Percentiles rank a stretch among this genome's conserved stretches.
phyloP scores from a whole-genome alignment of 2,329 filamentous ascomycete genomes.

The Chaetomium globosum region DNA sequence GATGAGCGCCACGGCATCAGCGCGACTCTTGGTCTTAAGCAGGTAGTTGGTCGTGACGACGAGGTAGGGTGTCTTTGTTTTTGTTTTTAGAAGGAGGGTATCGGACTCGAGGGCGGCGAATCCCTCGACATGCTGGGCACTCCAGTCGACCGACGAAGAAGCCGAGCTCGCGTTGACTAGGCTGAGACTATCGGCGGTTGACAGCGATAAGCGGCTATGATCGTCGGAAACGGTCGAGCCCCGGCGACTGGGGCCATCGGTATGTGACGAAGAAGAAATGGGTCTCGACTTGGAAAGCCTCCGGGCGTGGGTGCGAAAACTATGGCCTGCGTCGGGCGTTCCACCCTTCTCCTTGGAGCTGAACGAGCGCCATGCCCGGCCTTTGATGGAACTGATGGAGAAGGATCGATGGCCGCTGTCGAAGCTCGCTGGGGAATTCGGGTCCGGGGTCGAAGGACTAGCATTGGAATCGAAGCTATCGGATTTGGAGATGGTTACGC shows the following conservation, averaged over 20 bases:
- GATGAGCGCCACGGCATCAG: constrained; percentile 53
- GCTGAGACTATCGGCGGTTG: constrained; percentile 38
- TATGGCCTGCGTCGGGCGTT: constrained; percentile 20
- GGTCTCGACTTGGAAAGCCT: constrained; percentile 36
- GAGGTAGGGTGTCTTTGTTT: constrained; percentile 55
- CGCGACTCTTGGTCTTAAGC: constrained; percentile 53
- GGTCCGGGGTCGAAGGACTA: constrained; percentile 26
- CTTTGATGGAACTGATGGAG: constrained; percentile 34
- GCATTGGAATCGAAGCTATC: constrained; percentile 29
- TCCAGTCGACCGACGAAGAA: constrained; percentile 42
- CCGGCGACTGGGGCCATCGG: constrained; percentile 37
- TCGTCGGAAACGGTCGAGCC: constrained; percentile 41
- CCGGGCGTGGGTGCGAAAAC: constrained; percentile 29
- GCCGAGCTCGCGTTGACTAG: constrained; percentile 32
- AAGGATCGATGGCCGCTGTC: constrained; percentile 31
- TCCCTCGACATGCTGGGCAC: constrained; percentile 40
- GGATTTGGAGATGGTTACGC: constrained; percentile 18
- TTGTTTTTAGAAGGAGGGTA: constrained; percentile 49
- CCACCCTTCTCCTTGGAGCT: constrained; percentile 28
- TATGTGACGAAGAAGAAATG: constrained; percentile 32
- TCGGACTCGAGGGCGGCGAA: constrained; percentile 55
- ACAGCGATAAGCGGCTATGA: constrained; percentile 35
- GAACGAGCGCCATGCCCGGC: constrained; percentile 32
- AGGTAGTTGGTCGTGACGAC: constrained; percentile 56
- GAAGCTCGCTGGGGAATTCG: constrained; percentile 33